Conservation (phyloP, 2,329 filamentous ascomycete species). For the Aspergillus glaucus region DNA sequence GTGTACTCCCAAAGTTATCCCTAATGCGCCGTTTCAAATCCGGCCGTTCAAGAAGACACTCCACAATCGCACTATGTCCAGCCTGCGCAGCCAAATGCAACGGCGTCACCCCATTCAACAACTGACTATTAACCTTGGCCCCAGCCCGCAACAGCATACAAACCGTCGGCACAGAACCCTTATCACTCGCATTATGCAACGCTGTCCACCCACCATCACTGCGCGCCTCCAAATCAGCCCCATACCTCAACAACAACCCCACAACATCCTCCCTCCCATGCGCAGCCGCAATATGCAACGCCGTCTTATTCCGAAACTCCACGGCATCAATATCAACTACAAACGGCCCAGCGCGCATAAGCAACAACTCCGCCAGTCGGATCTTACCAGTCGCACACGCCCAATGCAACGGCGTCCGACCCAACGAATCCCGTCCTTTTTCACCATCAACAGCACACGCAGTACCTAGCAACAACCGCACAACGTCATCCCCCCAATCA, state of each 20-base stretch:
- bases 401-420: conserved; percentile 53
- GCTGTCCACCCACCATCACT: conserved; percentile 50
- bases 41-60: conserved; percentile 27
- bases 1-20: conserved; percentile 37
- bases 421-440: conserved; percentile 38
- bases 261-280: conserved; percentile 36
- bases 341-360: conserved; percentile 28
- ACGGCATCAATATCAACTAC: conserved; percentile 37
- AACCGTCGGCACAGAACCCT: conserved; percentile 42
- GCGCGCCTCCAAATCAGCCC: conserved; percentile 42
- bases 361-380: conserved; percentile 44
- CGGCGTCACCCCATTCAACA: conserved; percentile 34
- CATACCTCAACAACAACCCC: conserved; percentile 36
- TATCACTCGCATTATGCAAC: conserved; percentile 49
- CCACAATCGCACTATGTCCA: conserved; percentile 32
- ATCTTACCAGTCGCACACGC: conserved; percentile 52
- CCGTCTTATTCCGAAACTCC: conserved; percentile 40
- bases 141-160: conserved; percentile 35
- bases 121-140: conserved; percentile 32
- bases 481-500: conserved; percentile 43
- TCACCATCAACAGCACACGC: conserved; percentile 36
- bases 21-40: conserved; percentile 27
- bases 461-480: conserved; percentile 35
- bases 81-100: conserved; percentile 36
- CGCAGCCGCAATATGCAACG: conserved; percentile 46